Percentiles rank a stretch among this genome's conserved stretches.
These are phyloP conservation scores for Purshia tridentata DNA, from an alignment of 306 rosid genomes.

Conservation along the genomic window DNA sequence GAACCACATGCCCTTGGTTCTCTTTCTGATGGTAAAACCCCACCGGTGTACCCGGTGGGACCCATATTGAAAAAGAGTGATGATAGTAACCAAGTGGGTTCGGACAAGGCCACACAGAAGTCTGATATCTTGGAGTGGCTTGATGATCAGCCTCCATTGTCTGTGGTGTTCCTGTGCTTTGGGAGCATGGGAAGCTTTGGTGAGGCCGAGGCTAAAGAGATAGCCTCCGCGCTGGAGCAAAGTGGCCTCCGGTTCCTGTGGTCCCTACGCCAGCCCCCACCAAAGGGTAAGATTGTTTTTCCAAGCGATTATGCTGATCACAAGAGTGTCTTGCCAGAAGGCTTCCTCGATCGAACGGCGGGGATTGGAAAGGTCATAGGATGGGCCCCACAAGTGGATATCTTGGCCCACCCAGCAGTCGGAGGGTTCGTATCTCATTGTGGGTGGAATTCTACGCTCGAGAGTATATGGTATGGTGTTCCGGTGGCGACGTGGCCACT, in stretches of 20 bases:
- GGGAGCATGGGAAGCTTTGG: slow-evolving; percentile 22
- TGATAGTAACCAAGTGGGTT: background rate
- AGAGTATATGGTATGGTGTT: slow-evolving; percentile 23
- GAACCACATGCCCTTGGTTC: slow-evolving; percentile 6
- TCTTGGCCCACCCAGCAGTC: slow-evolving; percentile 16
- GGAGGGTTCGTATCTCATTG: slow-evolving; percentile 30
- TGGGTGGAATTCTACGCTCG: slow-evolving; percentile 29
- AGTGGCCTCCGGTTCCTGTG: slow-evolving; percentile 22
- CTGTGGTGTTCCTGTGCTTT: slow-evolving; percentile 18
- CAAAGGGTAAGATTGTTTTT: background rate
- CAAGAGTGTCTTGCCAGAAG: slow-evolving; percentile 3
- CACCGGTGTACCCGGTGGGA: slow-evolving; percentile 27
- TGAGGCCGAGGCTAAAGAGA: slow-evolving; percentile 12
- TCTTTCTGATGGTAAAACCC: background rate
- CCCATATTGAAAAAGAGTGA: slow-evolving; percentile 15
- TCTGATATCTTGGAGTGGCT: slow-evolving; percentile 16
- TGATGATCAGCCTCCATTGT: slow-evolving; percentile 4
- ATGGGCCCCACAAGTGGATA: slow-evolving; percentile 30
- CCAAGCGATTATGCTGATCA: background rate
- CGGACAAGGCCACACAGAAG: background rate
- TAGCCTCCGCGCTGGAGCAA: background rate
- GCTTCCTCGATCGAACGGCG: slow-evolving; percentile 7
- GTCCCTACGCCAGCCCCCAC: slow-evolving; percentile 4
- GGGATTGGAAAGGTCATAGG: slow-evolving; percentile 20
- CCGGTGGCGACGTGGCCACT: slow-evolving; percentile 29